Percentiles rank a stretch among this genome's conserved stretches.
Evolutionary conservation across 352 stramenopile genomes (phyloP).

Genomic region (Phytophthora hybrid): DNA sequence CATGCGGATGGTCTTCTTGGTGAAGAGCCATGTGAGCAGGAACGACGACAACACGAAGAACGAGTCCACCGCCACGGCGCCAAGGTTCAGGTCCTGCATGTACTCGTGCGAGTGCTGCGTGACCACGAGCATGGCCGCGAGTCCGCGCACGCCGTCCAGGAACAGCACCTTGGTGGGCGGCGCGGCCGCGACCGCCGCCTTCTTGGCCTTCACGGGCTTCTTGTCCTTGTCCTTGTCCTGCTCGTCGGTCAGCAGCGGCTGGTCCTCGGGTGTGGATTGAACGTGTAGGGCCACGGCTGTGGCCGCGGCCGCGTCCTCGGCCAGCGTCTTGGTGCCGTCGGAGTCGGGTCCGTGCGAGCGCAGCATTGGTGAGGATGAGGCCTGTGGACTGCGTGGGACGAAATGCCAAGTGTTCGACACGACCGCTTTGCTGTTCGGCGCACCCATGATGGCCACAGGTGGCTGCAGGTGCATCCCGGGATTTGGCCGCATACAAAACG

Average conservation of each 20-base stretch:
- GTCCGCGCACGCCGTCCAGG: slow-evolving; percentile 45
- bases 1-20: slow-evolving; percentile 51
- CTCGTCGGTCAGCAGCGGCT: slow-evolving; percentile 30
- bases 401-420: slow-evolving; percentile 18
- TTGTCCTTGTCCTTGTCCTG: slow-evolving; percentile 34
- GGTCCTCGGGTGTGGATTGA: slow-evolving; percentile 22
- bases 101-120: slow-evolving; percentile 49
- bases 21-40: slow-evolving; percentile 63
- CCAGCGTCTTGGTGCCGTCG: neutral
- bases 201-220: slow-evolving; percentile 35
- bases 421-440: slow-evolving; percentile 30
- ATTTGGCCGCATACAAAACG: slow-evolving; percentile 12
- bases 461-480: slow-evolving; percentile 20
- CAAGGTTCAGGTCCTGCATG: slow-evolving; percentile 48
- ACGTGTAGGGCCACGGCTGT: slow-evolving; percentile 19
- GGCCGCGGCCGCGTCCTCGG: neutral
- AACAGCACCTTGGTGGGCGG: slow-evolving; percentile 45
- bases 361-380: slow-evolving; percentile 14
- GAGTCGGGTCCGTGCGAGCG: slow-evolving; percentile 22
- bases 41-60: slow-evolving; percentile 71
- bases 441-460: slow-evolving; percentile 3
- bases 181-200: slow-evolving; percentile 19
- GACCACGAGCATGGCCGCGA: slow-evolving; percentile 42
- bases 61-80: slow-evolving; percentile 48
- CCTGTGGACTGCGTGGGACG: neutral